A percentile compares a stretch with the other conserved stretches of the same genome.
Evolutionary conservation across 352 stramenopile species (phyloP).

Genomic region (Pythium guiyangense): DNA sequence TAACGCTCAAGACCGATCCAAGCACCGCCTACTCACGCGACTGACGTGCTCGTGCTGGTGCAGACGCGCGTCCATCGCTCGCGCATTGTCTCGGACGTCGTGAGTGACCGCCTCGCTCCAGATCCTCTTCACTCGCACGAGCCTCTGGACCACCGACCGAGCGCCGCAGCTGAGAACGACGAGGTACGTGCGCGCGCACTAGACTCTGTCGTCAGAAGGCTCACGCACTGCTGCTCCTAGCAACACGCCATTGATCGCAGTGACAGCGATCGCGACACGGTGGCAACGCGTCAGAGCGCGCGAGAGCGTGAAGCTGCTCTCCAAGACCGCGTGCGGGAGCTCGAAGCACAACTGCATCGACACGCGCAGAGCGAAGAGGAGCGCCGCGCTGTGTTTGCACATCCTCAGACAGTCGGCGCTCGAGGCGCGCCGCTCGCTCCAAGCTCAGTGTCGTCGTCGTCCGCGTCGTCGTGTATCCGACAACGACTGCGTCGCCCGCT

Average conservation of each 20-base stretch:
- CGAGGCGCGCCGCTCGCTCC: background rate
- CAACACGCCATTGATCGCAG: too few species aligned
- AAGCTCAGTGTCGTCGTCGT: slow-evolving; percentile 8
- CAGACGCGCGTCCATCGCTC: background rate
- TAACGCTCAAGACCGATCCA: background rate
- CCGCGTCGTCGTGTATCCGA: background rate
- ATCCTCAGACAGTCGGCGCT: background rate
- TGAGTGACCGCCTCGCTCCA: background rate
- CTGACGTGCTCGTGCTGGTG: background rate
- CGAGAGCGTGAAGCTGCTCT: slow-evolving; percentile 4
- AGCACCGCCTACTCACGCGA: background rate
- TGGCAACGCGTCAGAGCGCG: background rate
- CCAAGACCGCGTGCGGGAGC: slow-evolving; percentile 8
- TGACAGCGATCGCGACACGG: background rate
- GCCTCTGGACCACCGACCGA: too few species aligned
- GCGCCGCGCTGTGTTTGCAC: slow-evolving; percentile 4
- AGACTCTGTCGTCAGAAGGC: too few species aligned
- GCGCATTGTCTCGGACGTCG: background rate
- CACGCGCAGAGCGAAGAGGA: slow-evolving; percentile 16
- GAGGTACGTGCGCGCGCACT: too few species aligned
- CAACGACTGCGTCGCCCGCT: background rate
- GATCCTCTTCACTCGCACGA: too few species aligned
- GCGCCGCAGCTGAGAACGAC: too few species aligned
- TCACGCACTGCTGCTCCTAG: background rate
- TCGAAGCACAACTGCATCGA: slow-evolving; percentile 9